Conservation (phyloP, 139 green algal species). For the Micromonas commoda region DNA sequence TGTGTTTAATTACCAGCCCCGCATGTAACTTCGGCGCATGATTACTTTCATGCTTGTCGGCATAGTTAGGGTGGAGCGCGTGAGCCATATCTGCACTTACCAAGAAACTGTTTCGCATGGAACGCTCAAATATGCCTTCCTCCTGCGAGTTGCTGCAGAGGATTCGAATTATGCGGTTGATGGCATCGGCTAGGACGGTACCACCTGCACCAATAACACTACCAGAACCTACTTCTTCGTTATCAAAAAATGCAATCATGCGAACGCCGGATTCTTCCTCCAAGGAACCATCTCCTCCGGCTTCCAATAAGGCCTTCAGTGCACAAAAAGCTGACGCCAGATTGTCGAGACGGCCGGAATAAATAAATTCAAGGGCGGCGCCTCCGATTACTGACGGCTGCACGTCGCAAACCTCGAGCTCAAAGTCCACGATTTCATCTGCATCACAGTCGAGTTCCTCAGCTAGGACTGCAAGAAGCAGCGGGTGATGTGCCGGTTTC, state of each 20-base stretch:
- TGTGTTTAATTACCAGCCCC: conserved; percentile 90
- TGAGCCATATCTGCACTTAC: conserved; percentile 96
- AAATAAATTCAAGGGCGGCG: conserved; percentile 76
- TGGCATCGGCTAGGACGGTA: conserved; percentile 80
- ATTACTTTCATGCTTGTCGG: conserved; percentile 43
- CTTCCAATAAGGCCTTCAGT: conserved; percentile 62
- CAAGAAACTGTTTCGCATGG: conserved; percentile 60
- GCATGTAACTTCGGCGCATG: conserved; percentile 44
- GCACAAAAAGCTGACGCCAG: conserved; percentile 70
- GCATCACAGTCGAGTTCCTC: conserved; percentile 54
- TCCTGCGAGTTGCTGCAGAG: background rate
- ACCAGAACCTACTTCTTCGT: conserved; percentile 85
- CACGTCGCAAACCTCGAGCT: conserved; percentile 90
- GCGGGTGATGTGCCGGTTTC: conserved; percentile 22
- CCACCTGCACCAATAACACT: conserved; percentile 72
- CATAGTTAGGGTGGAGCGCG: conserved; percentile 89
- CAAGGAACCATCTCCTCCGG: background rate
- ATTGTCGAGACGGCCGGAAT: conserved; percentile 89
- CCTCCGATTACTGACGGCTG: conserved; percentile 64
- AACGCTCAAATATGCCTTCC: conserved; percentile 33
- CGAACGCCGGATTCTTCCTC: conserved; percentile 51
- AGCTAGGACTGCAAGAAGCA: conserved; percentile 71
- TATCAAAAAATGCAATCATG: conserved; percentile 85
- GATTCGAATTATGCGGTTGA: conserved; percentile 37
- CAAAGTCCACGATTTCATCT: conserved; percentile 86